Conservation (phyloP, 371 early-diverging fungal genomes). For the Coemansia sp. region DNA sequence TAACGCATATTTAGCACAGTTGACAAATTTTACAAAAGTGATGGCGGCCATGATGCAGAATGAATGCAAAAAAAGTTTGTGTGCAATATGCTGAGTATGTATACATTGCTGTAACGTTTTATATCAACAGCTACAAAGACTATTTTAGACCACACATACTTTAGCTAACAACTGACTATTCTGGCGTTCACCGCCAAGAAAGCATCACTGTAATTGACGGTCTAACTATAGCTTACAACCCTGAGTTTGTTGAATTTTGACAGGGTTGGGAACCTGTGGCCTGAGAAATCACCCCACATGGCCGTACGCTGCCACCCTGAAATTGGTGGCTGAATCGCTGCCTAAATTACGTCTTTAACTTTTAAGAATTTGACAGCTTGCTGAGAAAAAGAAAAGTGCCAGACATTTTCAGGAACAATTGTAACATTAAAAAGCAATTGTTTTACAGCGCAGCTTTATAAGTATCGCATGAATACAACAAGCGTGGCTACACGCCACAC, state of each 20-base stretch:
- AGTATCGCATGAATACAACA: neutral
- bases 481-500: neutral
- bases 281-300: neutral
- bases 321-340: neutral
- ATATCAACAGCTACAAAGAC: neutral
- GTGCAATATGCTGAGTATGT: neutral
- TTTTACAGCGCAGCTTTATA: neutral
- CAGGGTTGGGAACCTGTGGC: neutral
- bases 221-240: neutral
- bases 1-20: neutral
- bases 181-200: neutral
- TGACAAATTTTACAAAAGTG: neutral
- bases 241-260: neutral
- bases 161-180: neutral
- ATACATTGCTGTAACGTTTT: neutral
- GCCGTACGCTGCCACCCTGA: no score
- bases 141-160: neutral
- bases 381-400: neutral
- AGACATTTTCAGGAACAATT: neutral
- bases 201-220: neutral
- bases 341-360: neutral
- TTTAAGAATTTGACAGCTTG: neutral
- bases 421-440: neutral
- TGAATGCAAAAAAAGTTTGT: neutral
- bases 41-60: neutral